phyloP scores from a whole-genome alignment of 2,329 filamentous ascomycete species.

The Ceratocystis eucalypticola region DNA sequence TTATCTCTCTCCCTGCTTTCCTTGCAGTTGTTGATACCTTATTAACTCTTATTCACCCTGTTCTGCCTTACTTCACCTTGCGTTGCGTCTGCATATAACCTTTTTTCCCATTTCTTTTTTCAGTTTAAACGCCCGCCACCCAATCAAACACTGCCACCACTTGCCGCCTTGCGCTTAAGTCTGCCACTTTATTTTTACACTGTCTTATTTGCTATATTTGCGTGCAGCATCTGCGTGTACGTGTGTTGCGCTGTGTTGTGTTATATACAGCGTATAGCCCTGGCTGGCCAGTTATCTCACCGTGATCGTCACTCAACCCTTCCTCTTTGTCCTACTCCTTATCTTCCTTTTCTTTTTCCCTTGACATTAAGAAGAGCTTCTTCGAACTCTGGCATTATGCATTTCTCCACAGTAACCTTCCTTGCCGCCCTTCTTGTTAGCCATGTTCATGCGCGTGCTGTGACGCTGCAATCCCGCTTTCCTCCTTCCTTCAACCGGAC shows the following conservation, averaged over 20 bases:
- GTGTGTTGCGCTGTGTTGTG: no score
- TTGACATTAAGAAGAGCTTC: no score
- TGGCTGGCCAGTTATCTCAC: no score
- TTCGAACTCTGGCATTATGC: neutral
- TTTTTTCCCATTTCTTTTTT: no score
- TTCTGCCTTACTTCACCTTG: neutral
- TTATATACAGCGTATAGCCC: neutral
- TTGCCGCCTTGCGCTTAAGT: neutral
- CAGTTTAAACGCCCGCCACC: neutral
- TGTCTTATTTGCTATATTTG: neutral
- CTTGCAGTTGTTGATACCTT: neutral
- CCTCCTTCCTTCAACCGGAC: neutral
- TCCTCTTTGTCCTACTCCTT: neutral
- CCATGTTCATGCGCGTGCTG: neutral
- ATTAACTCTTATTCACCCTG: neutral
- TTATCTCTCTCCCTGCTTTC: neutral
- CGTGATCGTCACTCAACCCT: neutral
- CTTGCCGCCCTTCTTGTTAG: neutral
- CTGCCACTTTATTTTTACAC: constrained; percentile 1
- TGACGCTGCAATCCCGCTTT: neutral
- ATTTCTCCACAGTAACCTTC: neutral
- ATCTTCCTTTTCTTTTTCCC: neutral
- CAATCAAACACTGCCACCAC: neutral
- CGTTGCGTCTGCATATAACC: neutral
- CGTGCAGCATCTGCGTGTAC: neutral